Percentiles rank a stretch among this genome's conserved stretches.
phyloP scores from a whole-genome alignment of 2,329 filamentous ascomycete genomes.

The Hypoxylon sp. region DNA sequence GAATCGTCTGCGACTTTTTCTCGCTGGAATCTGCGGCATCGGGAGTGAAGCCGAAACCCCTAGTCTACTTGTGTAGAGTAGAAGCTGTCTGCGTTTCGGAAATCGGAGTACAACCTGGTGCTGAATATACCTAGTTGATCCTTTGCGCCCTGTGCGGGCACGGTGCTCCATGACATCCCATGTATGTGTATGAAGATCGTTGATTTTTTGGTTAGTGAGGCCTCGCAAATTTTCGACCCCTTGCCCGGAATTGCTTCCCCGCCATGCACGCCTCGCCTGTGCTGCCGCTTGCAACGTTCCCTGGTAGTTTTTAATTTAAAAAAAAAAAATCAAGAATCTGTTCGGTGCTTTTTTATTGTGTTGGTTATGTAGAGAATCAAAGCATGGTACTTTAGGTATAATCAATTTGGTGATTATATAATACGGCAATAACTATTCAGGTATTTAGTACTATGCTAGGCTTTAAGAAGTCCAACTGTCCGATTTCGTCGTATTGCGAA shows the following conservation, averaged over 20 bases:
- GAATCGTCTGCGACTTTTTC: not conserved
- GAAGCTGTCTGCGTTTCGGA: slow-evolving; percentile 33
- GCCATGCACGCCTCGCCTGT: slow-evolving; percentile 18
- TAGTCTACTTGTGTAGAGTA: slow-evolving; percentile 20
- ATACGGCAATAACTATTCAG: no score
- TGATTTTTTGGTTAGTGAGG: slow-evolving; percentile 20
- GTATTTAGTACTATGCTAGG: no score
- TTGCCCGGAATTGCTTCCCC: slow-evolving; percentile 36
- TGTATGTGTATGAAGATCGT: slow-evolving; percentile 24
- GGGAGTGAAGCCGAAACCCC: slow-evolving; percentile 25
- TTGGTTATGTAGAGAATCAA: not conserved
- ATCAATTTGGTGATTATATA: not conserved
- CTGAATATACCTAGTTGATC: slow-evolving; percentile 16
- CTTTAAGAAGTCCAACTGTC: not conserved
- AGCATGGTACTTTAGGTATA: not conserved
- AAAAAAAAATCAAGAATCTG: slow-evolving; percentile 6
- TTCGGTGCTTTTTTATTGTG: not conserved
- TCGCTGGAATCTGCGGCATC: slow-evolving; percentile 15
- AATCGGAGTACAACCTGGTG: slow-evolving; percentile 28
- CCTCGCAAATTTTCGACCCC: slow-evolving; percentile 22
- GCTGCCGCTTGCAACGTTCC: slow-evolving; percentile 16
- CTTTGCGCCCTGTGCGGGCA: slow-evolving; percentile 7
- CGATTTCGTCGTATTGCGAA: slow-evolving; percentile 2
- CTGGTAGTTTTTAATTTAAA: slow-evolving; percentile 8
- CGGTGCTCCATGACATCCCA: not conserved